Evolutionary conservation across 352 stramenopile genomes (phyloP), one percentile per base, ranked within the genome.

Genomic region (Thalassiosira allenii): DNA sequence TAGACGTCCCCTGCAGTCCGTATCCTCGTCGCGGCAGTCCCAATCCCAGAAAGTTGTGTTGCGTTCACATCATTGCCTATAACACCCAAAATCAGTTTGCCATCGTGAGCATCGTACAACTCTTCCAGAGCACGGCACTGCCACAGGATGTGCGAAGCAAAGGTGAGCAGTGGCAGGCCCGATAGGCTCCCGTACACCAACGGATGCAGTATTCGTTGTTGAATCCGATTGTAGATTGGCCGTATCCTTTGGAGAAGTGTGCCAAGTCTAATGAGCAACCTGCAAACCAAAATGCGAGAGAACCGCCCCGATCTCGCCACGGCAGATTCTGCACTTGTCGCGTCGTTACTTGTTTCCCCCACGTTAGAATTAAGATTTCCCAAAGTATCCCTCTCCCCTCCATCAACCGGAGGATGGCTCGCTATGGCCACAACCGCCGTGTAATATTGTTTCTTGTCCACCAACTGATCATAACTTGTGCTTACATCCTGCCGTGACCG

Each of bases 131-230:
- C 77, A 30, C 85, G 77, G 73, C 81, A 89, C 49, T 84, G 71
- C 85, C 85, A 91, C 4, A 91, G 49, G 52, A 91, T 78, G 64
- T 89, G 81, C 14, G 63, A 86, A 32, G 79, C 69, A 68, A 75
- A 91, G 6, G 75, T n/a, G 41, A 91, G 57, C 20, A 91, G 62
- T 37, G 83, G 79, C 6, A 90, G 25, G 17, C 83, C 83, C 27
- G 79, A 88, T 9, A 87, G 34, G 41, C 58, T 66, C 14, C 83
- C 75, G 71, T 72, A 72, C 25, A 81, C 29, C n/a, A 89, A 44
- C 20, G 81, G 74, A 20, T 77, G 34, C n/a, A 80, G 29, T 44
- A 82, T 61, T 47, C 40, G 47, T 40, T 40, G 43, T 33, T 17
- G n/a, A 49, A 71, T 25, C 17, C 40, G 3, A 8, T 40, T 25